These are phyloP conservation scores for Colletotrichum tabaci DNA, from an alignment of 2,329 filamentous ascomycete species.

Conservation along the genomic window DNA sequence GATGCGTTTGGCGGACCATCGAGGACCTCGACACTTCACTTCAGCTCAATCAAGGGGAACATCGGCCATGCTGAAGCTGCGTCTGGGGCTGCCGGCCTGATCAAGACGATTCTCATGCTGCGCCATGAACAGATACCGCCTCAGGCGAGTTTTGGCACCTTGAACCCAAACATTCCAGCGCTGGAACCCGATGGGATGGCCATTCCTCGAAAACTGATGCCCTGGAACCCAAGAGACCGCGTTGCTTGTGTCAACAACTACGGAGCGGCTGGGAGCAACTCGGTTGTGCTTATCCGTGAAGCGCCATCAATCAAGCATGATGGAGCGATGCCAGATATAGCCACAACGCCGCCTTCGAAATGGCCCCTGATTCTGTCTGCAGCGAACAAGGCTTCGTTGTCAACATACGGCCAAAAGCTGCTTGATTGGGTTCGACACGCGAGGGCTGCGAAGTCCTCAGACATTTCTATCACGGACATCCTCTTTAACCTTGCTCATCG, in stretches of 20 bases:
- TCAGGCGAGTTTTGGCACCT: conserved; percentile 44
- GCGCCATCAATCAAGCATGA: neutral
- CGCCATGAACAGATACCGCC: conserved; percentile 44
- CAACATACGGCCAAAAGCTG: neutral
- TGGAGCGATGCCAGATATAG: no score
- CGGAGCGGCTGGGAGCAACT: conserved; percentile 50
- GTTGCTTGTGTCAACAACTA: conserved; percentile 55
- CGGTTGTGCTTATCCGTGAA: conserved; percentile 50
- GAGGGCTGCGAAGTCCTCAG: neutral
- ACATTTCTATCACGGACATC: neutral
- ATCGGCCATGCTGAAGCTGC: conserved; percentile 55
- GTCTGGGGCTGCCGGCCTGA: conserved; percentile 47
- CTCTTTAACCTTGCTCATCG: conserved; percentile 7
- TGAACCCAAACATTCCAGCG: conserved; percentile 47
- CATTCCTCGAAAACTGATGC: neutral
- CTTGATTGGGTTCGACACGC: neutral
- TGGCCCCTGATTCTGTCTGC: conserved; percentile 14
- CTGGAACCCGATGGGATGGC: neutral
- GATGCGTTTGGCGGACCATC: conserved; percentile 5
- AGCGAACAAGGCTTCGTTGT: neutral
- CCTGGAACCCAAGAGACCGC: conserved; percentile 10
- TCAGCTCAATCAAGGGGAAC: conserved; percentile 50
- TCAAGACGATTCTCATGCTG: conserved; percentile 49
- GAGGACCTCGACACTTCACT: conserved; percentile 51
- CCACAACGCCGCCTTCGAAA: neutral